These are phyloP conservation scores for Sporothrix variecibatus DNA, from an alignment of 2,329 filamentous ascomycete genomes.

Conservation along the genomic window DNA sequence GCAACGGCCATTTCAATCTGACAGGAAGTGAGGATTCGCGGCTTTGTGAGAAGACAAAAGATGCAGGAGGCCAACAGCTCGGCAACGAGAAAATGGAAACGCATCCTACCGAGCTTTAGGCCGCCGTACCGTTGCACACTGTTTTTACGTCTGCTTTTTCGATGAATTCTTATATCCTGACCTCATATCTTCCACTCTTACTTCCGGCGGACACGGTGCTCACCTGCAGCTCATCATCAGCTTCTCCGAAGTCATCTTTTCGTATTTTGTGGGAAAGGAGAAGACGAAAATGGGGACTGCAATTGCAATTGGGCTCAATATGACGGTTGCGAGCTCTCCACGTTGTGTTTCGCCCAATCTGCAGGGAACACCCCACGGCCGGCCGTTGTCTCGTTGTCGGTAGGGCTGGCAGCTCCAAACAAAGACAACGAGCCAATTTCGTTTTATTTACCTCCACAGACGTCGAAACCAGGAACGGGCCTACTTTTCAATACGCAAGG, in stretches of 20 bases:
- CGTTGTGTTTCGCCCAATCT: conserved; percentile 2
- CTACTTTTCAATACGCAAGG: not conserved
- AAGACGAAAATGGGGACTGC: not conserved
- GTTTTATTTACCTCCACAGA: not conserved
- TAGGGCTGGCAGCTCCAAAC: conserved; percentile 2
- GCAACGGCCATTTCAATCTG: not conserved
- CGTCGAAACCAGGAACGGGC: not conserved
- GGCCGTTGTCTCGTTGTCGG: too few relatives aligned
- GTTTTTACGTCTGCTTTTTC: not conserved
- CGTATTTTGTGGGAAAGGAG: not conserved
- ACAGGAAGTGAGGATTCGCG: not conserved
- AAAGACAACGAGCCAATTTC: not conserved
- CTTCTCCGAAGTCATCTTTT: not conserved
- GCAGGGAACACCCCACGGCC: not conserved
- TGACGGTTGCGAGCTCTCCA: not conserved
- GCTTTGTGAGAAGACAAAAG: not conserved
- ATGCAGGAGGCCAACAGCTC: not conserved
- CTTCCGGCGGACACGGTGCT: not conserved
- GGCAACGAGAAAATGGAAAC: not conserved
- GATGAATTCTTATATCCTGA: not conserved
- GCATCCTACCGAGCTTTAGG: not conserved
- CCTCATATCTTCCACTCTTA: not conserved
- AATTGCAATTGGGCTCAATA: not conserved
- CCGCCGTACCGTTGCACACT: not conserved
- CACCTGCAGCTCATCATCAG: not conserved